A percentile compares a stretch with the other conserved stretches of the same genome.
Conservation (phyloP, 306 rosid species). For the Alnus rubra region DNA sequence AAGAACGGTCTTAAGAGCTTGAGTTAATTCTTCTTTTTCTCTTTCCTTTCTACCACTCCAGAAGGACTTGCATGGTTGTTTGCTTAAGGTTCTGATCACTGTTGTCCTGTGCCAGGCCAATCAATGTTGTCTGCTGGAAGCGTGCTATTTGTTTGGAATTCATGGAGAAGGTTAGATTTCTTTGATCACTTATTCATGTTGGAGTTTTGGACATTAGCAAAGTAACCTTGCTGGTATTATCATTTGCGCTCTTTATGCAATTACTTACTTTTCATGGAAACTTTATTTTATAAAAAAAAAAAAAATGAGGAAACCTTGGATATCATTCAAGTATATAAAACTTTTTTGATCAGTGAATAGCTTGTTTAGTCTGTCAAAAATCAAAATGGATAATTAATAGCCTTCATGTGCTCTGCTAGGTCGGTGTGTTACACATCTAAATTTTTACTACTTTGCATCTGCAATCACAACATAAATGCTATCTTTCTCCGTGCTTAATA, state of each 20-base stretch:
- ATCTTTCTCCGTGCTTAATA: neutral
- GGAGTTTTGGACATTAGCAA: neutral
- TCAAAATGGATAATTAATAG: neutral
- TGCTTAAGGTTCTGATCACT: slow-evolving; percentile 58
- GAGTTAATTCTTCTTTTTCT: slow-evolving; percentile 26
- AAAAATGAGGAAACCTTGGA: slow-evolving; percentile 4
- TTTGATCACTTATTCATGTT: slow-evolving; percentile 27
- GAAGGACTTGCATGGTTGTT: slow-evolving; percentile 44
- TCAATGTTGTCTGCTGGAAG: slow-evolving; percentile 96
- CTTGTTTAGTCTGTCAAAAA: neutral
- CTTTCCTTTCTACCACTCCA: slow-evolving; percentile 47
- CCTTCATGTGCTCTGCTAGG: neutral
- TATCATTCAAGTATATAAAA: neutral
- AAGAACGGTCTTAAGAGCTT: neutral
- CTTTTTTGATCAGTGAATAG: neutral
- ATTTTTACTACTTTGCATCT: neutral
- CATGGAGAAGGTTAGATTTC: slow-evolving; percentile 86
- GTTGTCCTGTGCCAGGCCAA: slow-evolving; percentile 81
- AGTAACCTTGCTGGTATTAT: neutral
- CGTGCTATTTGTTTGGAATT: slow-evolving; percentile 98
- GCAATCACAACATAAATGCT: neutral
- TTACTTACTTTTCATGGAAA: neutral
- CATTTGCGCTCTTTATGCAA: neutral
- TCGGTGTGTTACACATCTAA: neutral
- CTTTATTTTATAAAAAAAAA: neutral